These are phyloP conservation scores for Fusarium sp. DNA, from an alignment of 2,329 filamentous ascomycete species.

Conservation along the genomic window DNA sequence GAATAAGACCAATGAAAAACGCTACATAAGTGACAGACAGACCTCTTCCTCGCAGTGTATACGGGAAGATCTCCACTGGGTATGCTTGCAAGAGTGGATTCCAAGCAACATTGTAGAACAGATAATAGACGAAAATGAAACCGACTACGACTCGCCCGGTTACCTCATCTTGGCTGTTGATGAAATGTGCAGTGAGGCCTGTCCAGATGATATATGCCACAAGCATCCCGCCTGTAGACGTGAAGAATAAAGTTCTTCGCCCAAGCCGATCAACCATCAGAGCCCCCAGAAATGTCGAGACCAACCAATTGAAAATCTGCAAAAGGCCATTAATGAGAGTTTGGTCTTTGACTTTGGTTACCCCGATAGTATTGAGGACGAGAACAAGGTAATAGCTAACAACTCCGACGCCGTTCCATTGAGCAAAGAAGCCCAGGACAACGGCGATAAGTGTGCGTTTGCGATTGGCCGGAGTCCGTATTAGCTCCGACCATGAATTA, in stretches of 20 bases:
- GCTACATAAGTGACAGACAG: neutral
- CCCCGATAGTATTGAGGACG: constrained; percentile 16
- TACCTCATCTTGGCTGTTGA: neutral
- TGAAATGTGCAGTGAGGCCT: constrained; percentile 11
- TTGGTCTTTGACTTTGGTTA: constrained; percentile 18
- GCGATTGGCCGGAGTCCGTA: neutral
- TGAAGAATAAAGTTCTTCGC: constrained; percentile 14
- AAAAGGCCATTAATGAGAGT: constrained; percentile 20
- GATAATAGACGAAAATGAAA: constrained; percentile 26
- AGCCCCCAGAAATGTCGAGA: constrained; percentile 11
- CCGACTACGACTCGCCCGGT: constrained; percentile 20
- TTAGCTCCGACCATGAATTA: neutral
- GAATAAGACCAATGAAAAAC: neutral
- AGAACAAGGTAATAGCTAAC: constrained; percentile 30
- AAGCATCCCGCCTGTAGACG: constrained; percentile 22
- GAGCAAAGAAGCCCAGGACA: constrained; percentile 26
- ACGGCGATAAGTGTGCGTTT: neutral
- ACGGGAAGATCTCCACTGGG: constrained; percentile 30
- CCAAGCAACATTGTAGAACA: constrained; percentile 32
- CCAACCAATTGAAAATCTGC: constrained; percentile 21
- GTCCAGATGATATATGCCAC: constrained; percentile 20
- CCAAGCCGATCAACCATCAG: constrained; percentile 23
- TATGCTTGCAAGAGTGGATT: constrained; percentile 16
- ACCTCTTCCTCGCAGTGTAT: constrained; percentile 20
- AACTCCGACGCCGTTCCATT: constrained; percentile 32